Evolutionary conservation across 495 filamentous ascomycete genomes (phyloP).

Genomic region (Penicillium herquei): DNA sequence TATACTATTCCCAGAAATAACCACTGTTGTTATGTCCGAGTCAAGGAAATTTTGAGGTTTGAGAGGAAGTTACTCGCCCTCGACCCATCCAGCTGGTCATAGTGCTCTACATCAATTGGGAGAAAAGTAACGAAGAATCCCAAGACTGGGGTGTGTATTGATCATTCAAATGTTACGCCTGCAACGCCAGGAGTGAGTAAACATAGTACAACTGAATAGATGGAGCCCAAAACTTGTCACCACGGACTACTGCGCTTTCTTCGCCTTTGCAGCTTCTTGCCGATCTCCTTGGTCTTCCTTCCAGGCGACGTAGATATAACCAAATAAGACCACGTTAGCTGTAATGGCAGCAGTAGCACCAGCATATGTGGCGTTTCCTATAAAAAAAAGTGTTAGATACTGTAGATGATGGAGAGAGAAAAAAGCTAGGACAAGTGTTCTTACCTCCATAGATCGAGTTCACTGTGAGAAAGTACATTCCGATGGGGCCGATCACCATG

Average conservation of each 20-base stretch:
- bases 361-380: constrained; percentile 84
- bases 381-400: background rate
- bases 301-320: constrained; percentile 89
- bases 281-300: constrained; percentile 77
- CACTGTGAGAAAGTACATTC: constrained; percentile 80
- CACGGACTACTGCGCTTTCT: constrained; percentile 55
- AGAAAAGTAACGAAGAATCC: too few species aligned
- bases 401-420: background rate
- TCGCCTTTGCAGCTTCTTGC: constrained; percentile 51
- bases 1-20: too few species aligned
- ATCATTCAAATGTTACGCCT: constrained; percentile 4
- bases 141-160: background rate
- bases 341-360: constrained; percentile 81
- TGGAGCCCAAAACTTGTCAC: background rate
- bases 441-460: constrained; percentile 75
- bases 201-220: background rate
- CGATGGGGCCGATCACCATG: constrained; percentile 83
- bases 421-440: constrained; percentile 4
- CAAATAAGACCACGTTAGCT: constrained; percentile 88
- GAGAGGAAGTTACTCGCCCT: too few species aligned
- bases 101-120: too few species aligned
- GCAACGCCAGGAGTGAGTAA: constrained; percentile 5
- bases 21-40: too few species aligned
- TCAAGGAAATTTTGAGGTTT: too few species aligned
- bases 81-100: too few species aligned